phyloP scores from a whole-genome alignment of 306 rosid genomes.

The Quercus parvula region DNA sequence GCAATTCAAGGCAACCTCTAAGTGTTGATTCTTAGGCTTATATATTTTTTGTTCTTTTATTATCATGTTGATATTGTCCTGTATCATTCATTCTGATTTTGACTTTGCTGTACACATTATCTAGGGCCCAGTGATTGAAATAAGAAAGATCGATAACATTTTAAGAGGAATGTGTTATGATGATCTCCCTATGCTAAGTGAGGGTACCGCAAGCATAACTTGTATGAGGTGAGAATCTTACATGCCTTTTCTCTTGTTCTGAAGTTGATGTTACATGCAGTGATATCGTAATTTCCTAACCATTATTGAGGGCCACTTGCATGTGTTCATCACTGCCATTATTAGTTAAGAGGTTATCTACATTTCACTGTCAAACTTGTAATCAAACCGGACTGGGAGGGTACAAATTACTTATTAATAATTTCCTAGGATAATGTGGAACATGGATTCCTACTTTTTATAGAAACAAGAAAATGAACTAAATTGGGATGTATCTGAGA shows the following conservation, averaged over 20 bases:
- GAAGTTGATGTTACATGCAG: neutral
- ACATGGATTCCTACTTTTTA: no score
- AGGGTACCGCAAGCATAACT: constrained; percentile 72
- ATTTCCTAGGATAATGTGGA: no score
- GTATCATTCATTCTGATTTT: neutral
- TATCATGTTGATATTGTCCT: no score
- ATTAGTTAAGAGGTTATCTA: neutral
- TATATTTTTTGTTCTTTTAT: no score
- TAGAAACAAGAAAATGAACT: no score
- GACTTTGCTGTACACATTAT: constrained; percentile 18
- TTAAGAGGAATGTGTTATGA: neutral
- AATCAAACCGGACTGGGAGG: neutral
- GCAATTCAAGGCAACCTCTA: no score
- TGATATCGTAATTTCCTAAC: neutral
- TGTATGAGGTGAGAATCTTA: constrained; percentile 60
- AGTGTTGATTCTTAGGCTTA: no score
- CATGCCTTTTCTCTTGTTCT: neutral
- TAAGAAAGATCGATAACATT: constrained; percentile 25
- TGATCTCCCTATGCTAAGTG: constrained; percentile 16
- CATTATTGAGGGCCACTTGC: neutral
- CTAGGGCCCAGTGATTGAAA: constrained; percentile 54
- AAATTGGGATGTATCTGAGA: no score
- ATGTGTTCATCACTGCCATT: neutral
- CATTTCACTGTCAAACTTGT: neutral
- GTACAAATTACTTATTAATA: no score